Evolutionary conservation across 331 rosid genomes (phyloP).

Genomic region (Quercus phellos): DNA sequence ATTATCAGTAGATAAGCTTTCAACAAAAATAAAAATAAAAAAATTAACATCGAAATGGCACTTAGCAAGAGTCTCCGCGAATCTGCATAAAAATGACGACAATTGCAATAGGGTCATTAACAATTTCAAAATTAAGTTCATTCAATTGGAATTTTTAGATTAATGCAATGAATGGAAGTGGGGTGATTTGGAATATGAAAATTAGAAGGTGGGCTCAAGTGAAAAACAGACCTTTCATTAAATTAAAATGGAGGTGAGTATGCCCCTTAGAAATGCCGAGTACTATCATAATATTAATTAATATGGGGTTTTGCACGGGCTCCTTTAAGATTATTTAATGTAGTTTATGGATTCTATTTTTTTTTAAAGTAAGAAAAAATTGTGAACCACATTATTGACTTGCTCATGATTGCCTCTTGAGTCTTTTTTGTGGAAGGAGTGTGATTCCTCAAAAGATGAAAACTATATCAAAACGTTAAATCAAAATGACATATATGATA

Average conservation of each 20-base stretch:
- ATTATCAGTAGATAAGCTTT: too few relatives aligned
- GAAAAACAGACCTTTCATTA: conserved; percentile 47
- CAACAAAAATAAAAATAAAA: too few relatives aligned
- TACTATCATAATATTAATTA: conserved; percentile 15
- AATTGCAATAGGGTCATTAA: not conserved
- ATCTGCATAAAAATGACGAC: conserved; percentile 12
- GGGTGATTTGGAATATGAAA: conserved; percentile 40
- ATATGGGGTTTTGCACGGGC: conserved; percentile 36
- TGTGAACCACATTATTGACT: conserved; percentile 38
- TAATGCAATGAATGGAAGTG: conserved; percentile 49
- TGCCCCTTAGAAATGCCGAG: conserved; percentile 21
- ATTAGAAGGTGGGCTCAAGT: conserved; percentile 41
- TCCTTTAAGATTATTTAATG: conserved; percentile 22
- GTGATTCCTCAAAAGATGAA: conserved; percentile 17
- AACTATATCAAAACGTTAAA: not conserved
- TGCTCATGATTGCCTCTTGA: conserved; percentile 28
- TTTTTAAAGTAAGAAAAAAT: not conserved
- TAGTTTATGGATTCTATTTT: conserved; percentile 19
- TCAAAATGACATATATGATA: conserved; percentile 16
- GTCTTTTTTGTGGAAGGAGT: not conserved
- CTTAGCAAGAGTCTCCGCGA: conserved; percentile 11
- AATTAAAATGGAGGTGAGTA: conserved; percentile 28
- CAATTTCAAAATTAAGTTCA: conserved; percentile 2
- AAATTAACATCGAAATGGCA: not conserved
- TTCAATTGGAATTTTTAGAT: conserved; percentile 31